Conservation (phyloP, 2,329 filamentous ascomycete species). For the Fusarium sp. region DNA sequence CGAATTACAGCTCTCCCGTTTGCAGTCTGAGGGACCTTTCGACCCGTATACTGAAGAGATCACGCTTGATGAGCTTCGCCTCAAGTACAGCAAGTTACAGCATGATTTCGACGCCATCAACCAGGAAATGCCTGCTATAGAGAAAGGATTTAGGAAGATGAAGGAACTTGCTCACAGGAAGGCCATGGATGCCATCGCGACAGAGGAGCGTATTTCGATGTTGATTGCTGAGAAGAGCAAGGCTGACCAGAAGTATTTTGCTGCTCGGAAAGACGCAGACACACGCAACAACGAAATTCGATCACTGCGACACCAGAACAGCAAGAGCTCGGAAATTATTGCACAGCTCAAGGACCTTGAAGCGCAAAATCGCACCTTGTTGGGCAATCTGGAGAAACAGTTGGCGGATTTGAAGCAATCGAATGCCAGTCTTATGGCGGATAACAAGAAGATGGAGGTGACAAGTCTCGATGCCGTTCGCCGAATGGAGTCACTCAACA, state of each 20-base stretch:
- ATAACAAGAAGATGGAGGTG: constrained; percentile 79
- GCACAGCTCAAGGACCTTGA: constrained; percentile 92
- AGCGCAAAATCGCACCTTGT: constrained; percentile 74
- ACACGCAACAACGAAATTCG: constrained; percentile 82
- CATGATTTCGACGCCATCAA: constrained; percentile 85
- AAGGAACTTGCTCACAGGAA: constrained; percentile 87
- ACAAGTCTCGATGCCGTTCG: constrained; percentile 75
- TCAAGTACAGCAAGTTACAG: constrained; percentile 77
- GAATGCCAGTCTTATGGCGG: constrained; percentile 73
- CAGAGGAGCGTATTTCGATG: constrained; percentile 81
- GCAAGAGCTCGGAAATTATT: constrained; percentile 92
- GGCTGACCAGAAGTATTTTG: constrained; percentile 97
- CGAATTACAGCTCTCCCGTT: constrained; percentile 81
- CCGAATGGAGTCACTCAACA: constrained; percentile 74
- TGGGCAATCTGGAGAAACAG: constrained; percentile 91
- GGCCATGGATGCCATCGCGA: constrained; percentile 75
- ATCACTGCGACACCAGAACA: constrained; percentile 80
- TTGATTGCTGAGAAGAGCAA: constrained; percentile 91
- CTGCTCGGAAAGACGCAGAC: constrained; percentile 92
- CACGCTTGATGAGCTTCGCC: constrained; percentile 74
- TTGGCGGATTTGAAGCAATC: constrained; percentile 82
- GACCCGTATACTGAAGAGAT: constrained; percentile 64
- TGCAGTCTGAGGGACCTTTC: constrained; percentile 62
- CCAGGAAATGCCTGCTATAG: constrained; percentile 87
- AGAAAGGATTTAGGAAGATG: constrained; percentile 89